phyloP scores from a whole-genome alignment of 2,329 filamentous ascomycete species.

The Ophiostoma piceae region DNA sequence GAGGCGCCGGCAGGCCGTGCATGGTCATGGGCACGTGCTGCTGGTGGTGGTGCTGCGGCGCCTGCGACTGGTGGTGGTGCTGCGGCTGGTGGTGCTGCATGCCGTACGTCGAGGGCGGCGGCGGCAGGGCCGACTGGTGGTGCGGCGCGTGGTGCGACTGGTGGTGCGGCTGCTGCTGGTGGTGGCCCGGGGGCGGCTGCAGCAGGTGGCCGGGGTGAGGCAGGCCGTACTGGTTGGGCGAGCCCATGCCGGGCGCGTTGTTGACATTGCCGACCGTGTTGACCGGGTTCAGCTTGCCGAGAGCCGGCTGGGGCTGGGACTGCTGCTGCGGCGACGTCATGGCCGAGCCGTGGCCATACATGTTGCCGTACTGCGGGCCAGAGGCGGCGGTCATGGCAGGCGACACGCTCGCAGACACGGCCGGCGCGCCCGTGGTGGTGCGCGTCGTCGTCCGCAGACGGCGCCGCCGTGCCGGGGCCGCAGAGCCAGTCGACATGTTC shows the following conservation, averaged over 20 bases:
- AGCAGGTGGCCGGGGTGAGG: conserved; percentile 15
- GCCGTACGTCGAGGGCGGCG: neutral
- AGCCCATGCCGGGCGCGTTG: neutral
- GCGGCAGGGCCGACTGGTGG: conserved; percentile 11
- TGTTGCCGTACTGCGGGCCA: conserved; percentile 12
- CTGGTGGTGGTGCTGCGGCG: conserved; percentile 22
- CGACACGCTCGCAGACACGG: neutral
- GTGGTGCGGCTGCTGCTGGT: conserved; percentile 17
- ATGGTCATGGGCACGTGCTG: conserved; percentile 1
- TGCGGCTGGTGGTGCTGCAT: conserved; percentile 16
- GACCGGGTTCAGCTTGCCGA: neutral
- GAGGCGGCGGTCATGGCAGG: neutral
- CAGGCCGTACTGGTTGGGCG: conserved; percentile 13
- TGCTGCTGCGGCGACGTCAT: conserved; percentile 11
- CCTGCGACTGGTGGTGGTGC: conserved; percentile 20
- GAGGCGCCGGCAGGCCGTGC: conserved; percentile 12
- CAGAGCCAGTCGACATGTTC: neutral
- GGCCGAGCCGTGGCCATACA: conserved; percentile 13
- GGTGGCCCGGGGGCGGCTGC: conserved; percentile 21
- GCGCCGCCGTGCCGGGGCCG: neutral
- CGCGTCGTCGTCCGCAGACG: neutral
- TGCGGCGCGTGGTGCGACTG: conserved; percentile 22
- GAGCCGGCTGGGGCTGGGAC: neutral
- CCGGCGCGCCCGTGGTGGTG: neutral
- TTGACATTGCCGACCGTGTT: neutral